Evolutionary conservation across 2,329 filamentous ascomycete genomes (phyloP), one percentile per base, ranked within the genome.

Genomic region (Trichoderma sp.): DNA sequence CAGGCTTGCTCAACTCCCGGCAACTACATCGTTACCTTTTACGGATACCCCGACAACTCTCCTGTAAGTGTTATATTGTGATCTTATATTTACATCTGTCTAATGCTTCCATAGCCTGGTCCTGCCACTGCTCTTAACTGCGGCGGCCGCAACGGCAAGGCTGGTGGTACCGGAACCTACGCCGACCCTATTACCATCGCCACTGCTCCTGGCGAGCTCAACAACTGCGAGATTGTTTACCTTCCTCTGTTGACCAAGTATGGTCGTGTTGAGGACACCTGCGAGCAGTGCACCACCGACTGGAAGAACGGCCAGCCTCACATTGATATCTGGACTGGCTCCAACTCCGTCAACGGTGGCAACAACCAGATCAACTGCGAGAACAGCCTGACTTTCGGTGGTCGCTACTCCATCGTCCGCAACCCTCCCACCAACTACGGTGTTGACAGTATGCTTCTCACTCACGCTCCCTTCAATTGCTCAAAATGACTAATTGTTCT

Each of bases 291-390:
- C 68, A 34, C 43, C 5, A 71, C 69, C 3, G 74, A 75, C 69
- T 67, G 47, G 65, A 57, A 53, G 47, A 68, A 68, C 7, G 74
- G 74, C 32, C 73, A 75, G 64, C 69, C 63, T 68, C 74, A 75
- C 68, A 75, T 75, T 47, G 74, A 75, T 36, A 74, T 75, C 61
- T 75, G 74, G 74, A 75, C 74, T 23, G 74, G 74, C 23, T 75
- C 74, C 20, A 64, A 57, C 71, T 69, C 47, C 26, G 32, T 47
- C n/a, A 72, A 71, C 36, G 74, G 74, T 11, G 74, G 74, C n/a
- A 71, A 74, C 58, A 70, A 66, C 72, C 74, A 75, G 72, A 75
- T 75, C 55, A 68, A 74, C 68, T 75, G 74, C 28, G 74, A 75
- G 71, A 65, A 75, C 71, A 69, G 61, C 20, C 74, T 75, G 50